Evolutionary conservation across 2,329 filamentous ascomycete species (phyloP).

Genomic region (Exophiala bonariae): DNA sequence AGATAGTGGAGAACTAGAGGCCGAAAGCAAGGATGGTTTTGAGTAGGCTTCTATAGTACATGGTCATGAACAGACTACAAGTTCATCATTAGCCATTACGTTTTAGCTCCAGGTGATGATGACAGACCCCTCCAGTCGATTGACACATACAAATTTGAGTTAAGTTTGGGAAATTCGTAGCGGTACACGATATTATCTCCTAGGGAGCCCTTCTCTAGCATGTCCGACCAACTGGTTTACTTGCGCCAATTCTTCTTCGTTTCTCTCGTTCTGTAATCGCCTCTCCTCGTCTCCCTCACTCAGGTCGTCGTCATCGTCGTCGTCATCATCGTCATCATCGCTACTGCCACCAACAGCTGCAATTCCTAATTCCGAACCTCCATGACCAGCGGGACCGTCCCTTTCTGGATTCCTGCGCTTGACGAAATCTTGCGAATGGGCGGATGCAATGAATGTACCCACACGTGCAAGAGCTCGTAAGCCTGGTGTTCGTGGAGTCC

Average conservation of each 20-base stretch:
- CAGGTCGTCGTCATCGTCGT: constrained; percentile 38
- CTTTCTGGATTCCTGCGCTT: constrained; percentile 63
- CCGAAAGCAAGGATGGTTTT: too few species aligned
- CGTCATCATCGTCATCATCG: constrained; percentile 36
- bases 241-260: neutral
- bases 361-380: constrained; percentile 29
- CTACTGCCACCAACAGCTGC: neutral
- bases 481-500: constrained; percentile 31
- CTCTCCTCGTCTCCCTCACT: neutral
- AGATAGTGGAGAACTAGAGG: too few species aligned
- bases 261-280: neutral
- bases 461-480: constrained; percentile 45
- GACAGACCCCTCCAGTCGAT: too few species aligned
- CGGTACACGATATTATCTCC: too few species aligned
- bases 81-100: too few species aligned
- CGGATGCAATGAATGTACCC: constrained; percentile 72
- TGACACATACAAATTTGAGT: too few species aligned
- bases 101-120: too few species aligned
- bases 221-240: neutral
- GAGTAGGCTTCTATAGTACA: too few species aligned
- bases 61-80: too few species aligned
- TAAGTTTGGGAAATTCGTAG: too few species aligned
- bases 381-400: constrained; percentile 34
- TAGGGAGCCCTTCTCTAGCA: neutral
- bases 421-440: constrained; percentile 90